Base-by-base conservation (phyloP, 768 basidiomycete genomes). In the Mycena albidolilacea region DNA sequence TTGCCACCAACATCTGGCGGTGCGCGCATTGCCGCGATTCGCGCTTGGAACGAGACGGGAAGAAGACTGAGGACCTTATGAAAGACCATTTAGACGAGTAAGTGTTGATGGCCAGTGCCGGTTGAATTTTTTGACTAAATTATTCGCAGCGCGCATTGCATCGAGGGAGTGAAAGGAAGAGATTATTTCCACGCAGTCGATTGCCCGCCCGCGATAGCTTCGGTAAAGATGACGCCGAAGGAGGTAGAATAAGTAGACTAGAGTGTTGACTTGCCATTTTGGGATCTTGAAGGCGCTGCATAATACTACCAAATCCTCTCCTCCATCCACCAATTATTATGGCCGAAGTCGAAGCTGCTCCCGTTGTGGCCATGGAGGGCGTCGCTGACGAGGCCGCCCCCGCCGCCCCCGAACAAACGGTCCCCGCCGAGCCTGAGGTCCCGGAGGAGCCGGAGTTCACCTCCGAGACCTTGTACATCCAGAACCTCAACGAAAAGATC, bases 401-500 rank as follows among this genome's bases (percentile, higher is more conserved):
- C 5, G 48, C 70, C 11, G 76, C 44, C 1, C 30, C 30, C 2
- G 30, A 30, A 30, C 30, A 30, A 30, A 30, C 30, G 30, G 30
- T 30, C 30, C 30, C 30, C 30, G 55, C 69, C 4, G 76, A 48
- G 0, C 60, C 72, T 10, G 70, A 72, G 15, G 72, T 67, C 30
- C 66, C 76, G 30, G 70, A 74, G 39, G 86, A 86, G 63, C 78
- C 82, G 19, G 90, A 92, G 77, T 66, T 84, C 75, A 85, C 86
- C 64, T 91, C 93, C 64, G 97, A 98, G 82, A 98, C 97, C 6
- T 87, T 98, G 35, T 98, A 98, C 80, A 93, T 98, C 79, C 96
- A 97, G 84, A 98, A 98, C 83, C 83, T 98, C 77, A 98, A 98
- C 80, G 97, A 98, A 85, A 96, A 94, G 85, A 93, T 97, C 74